Evolutionary conservation across 2,329 filamentous ascomycete genomes (phyloP).

Genomic region (Rhynchosporium agropyri): DNA sequence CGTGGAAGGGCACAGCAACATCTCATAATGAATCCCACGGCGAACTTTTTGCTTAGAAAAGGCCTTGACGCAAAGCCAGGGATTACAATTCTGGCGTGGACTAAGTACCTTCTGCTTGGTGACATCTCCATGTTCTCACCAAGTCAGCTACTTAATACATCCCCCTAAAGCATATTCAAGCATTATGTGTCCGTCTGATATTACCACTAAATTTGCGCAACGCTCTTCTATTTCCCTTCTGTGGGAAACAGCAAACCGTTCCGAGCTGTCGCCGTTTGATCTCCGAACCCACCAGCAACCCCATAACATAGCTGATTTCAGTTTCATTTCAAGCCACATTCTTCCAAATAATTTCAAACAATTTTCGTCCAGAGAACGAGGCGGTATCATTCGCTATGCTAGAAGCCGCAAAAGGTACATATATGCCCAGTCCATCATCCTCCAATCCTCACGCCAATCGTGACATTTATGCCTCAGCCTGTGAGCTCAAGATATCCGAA

Average conservation of each 20-base stretch:
- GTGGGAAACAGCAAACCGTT: no score
- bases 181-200: no score
- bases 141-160: no score
- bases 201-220: no score
- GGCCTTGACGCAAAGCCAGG: not conserved
- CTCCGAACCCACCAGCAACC: not conserved
- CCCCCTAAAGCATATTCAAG: no score
- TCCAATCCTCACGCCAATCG: constrained; percentile 12
- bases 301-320: not conserved
- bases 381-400: constrained; percentile 36
- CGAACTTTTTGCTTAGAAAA: not conserved
- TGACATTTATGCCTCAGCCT: constrained; percentile 56
- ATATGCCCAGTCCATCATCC: constrained; percentile 13
- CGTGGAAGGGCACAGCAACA: not conserved
- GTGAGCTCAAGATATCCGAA: constrained; percentile 92
- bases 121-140: no score
- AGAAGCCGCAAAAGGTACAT: constrained; percentile 23
- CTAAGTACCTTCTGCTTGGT: no score
- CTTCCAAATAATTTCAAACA: not conserved
- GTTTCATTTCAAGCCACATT: not conserved
- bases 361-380: constrained; percentile 1
- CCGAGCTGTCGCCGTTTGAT: no score
- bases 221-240: no score
- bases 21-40: not conserved
- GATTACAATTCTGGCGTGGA: not conserved